phyloP scores from a whole-genome alignment of 257 asterid genomes.

The Primulina tabacum region DNA sequence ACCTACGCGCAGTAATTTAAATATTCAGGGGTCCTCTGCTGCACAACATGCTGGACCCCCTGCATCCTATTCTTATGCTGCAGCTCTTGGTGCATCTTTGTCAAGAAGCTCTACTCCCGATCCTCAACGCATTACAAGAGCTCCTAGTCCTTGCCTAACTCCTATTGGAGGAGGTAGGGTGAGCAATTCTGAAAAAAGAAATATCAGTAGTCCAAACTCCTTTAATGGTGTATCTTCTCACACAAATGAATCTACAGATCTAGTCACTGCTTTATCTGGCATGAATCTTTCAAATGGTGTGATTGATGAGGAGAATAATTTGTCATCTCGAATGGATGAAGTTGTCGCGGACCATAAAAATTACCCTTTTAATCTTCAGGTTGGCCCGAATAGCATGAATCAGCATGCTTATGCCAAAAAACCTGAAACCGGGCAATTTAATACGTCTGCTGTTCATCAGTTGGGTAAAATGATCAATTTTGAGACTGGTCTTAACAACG shows the following conservation, averaged over 20 bases:
- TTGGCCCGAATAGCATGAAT: constrained; percentile 33
- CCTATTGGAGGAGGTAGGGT: constrained; percentile 44
- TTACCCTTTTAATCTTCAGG: constrained; percentile 35
- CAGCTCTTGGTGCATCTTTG: constrained; percentile 53
- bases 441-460: not conserved
- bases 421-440: constrained; percentile 30
- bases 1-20: constrained; percentile 33
- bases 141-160: constrained; percentile 63
- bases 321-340: constrained; percentile 33
- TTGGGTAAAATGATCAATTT: not conserved
- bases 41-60: constrained; percentile 36
- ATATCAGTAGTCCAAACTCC: constrained; percentile 26
- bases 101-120: constrained; percentile 63
- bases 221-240: constrained; percentile 35
- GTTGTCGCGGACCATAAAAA: constrained; percentile 32
- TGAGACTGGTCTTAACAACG: not conserved
- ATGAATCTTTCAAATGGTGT: constrained; percentile 51
- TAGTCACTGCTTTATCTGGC: constrained; percentile 61
- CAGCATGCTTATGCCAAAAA: constrained; percentile 33
- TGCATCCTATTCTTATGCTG: constrained; percentile 47
- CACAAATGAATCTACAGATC: constrained; percentile 42
- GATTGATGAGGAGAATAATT: constrained; percentile 43
- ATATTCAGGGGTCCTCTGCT: constrained; percentile 35
- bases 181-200: constrained; percentile 40
- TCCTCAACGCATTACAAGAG: constrained; percentile 49